Evolutionary conservation across 306 rosid genomes (phyloP).

Genomic region (Vicia sativa): DNA sequence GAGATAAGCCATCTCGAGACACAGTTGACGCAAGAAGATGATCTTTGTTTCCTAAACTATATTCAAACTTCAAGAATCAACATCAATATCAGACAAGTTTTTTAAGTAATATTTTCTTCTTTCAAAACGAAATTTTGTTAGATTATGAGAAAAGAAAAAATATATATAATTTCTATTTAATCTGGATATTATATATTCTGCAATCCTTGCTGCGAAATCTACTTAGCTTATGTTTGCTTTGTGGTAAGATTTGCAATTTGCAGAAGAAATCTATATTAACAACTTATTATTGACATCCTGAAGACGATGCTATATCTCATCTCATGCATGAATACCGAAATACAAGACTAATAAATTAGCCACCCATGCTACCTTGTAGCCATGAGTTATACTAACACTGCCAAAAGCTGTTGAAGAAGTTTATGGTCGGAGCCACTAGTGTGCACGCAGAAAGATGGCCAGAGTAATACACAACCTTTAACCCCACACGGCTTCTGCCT

Average conservation of each 20-base stretch:
- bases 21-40: conserved; percentile 59
- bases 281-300: neutral
- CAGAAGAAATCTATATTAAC: neutral
- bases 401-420: neutral
- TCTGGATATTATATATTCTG: neutral
- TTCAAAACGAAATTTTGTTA: conserved; percentile 23
- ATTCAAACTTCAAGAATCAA: conserved; percentile 85
- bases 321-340: neutral
- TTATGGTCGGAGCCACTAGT: neutral
- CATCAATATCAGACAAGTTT: conserved; percentile 93
- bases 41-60: conserved; percentile 64
- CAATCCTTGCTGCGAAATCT: neutral
- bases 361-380: neutral
- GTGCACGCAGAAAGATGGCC: neutral
- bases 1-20: conserved; percentile 63
- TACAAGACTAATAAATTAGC: neutral
- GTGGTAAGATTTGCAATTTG: neutral
- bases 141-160: conserved; percentile 4
- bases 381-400: neutral
- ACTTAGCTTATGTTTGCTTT: neutral
- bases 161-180: conserved; percentile 2
- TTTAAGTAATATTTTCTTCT: conserved; percentile 35
- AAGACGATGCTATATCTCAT: neutral
- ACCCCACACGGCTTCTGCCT: neutral
- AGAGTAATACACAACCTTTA: neutral